Evolutionary conservation across 768 basidiomycete species (phyloP), one percentile per base, ranked within the genome.

Genomic region (Suillus discolor): DNA sequence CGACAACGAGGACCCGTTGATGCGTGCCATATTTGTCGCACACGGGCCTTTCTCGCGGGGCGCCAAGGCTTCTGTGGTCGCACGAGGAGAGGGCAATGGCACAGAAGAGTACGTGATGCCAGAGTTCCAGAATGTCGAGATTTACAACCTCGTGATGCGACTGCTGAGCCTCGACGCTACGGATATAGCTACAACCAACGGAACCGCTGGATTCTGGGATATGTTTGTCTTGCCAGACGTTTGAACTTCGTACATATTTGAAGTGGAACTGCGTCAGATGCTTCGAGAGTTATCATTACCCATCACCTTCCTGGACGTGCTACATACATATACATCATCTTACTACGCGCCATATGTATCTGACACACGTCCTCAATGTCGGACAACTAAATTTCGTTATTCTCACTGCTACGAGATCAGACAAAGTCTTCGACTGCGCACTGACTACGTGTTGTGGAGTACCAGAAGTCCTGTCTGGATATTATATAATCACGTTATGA

Each of bases 11-110:
- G 87, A 89, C 47, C 71, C 80, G 15, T 81, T 89, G 6, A 97
- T 97, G 96, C 87, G 89, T 61, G 94, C 94, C 2, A 89, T 94
- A 73, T 96, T 97, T 75, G 89, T 97, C 65, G 94, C 93, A 12
- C 93, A 95, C 72, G 96, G 96, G 1, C 96, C 96, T 0, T 96
- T 95, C 76, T 88, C 91, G 16, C 77, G 85, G 13, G 83, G 86
- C 51, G 82, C 87, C 61, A 95, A 94, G 76, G 64, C 75, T 65
- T 78, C 81, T 4, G 81, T 88, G 61, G 67, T 63, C 42, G 77
- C 74, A 25, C 49, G 23, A 36, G 62, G 55, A 20, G 68, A 63
- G n/a, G 9, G 55, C 7, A 7, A 41, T 31, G 25, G 20, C 2
- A 34, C 36, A 13, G 86, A 87, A 69, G 81, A 84, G 13, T 92